Evolutionary conservation across 2,329 filamentous ascomycete species (phyloP), one percentile per base, ranked within the genome.

Genomic region (Trichoderma brevicompactum): DNA sequence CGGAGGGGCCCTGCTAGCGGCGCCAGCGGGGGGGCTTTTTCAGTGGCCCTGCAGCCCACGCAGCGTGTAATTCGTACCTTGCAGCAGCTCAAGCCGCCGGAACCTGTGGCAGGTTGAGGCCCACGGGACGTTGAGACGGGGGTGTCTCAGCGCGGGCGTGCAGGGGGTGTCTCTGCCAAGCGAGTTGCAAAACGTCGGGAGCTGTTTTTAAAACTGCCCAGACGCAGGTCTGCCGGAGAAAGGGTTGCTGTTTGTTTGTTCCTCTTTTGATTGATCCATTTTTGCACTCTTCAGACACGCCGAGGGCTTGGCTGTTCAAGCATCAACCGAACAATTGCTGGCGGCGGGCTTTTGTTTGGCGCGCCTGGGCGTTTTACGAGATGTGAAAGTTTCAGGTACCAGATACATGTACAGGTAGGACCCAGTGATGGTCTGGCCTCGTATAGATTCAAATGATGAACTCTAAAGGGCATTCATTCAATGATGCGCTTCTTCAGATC

Each of bases 141-240:
- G 28, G 32, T 54, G 60, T 63, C 60, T 63, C 60, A 63, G 60
- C 23, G 40, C 50, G 40, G 60, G 49, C 32, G 40, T 3, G 60
- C 60, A 63, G 60, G 60, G 59, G 23, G 23, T 28, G 49, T 63
- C 8, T 52, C 28, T 46, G 49, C 60, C 49, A 54, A 63, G 60
- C 60, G 60, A 63, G 32, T 43, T 36, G 60, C 60, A 63, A 63
- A 53, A 63, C 49, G 49, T 48, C 32, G 43, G 55, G 32, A 59
- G 43, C 55, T 36, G 55, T 53, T 63, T 63, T 53, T 17, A 9
- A 63, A 53, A 53, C 32, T 40, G 60, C 60, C 46, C 49, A 63
- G 41, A 23, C 56, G 17, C 56, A 49, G 19, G 32, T 34, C 40
- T 46, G 32, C 41, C 15, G 43, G 19, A 15, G 7, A n/a, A 17